Evolutionary conservation across 352 stramenopile genomes (phyloP), one percentile per base, ranked within the genome.

Genomic region (Globisporangium iwayamae): DNA sequence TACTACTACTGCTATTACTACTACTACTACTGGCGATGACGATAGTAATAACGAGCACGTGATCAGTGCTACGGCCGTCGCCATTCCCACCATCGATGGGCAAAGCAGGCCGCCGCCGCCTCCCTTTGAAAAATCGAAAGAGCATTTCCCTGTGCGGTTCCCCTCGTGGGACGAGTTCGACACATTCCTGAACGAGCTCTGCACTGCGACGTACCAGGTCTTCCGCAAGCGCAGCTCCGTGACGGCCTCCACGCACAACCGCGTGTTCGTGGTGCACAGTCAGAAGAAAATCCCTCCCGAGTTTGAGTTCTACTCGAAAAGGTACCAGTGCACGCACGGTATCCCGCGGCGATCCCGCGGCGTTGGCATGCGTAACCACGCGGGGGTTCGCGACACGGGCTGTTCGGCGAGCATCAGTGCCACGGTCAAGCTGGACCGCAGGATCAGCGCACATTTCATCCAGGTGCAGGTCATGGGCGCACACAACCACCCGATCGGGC

Each of bases 131-230:
- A 13, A 6, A 1, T 8, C 1, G 48, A 14, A 25, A 18, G 51
- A 56, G 18, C 16, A 56, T 22, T 56, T 56, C 28, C 51, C 51
- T 3, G 22, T 30, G 28, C 51, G 51, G 30, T 56, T 56, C 7
- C 14, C 5, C 28, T 56, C 51, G 34, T 91, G 82, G 82, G 67
- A 71, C 20, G 68, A 63, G 2, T 88, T 91, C 55, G 71, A 84
- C 47, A 67, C 71, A 11, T 81, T 79, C 56, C 18, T 91, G 20
- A 60, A 77, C 22, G 66, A 57, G 38, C 87, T 88, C 47, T 87
- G 78, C 4, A 62, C 65, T 8, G 66, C 75, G 10, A 91, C 82
- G 13, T 84, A 74, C 50, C 82, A 91, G 62, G 58, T 91, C 9
- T 89, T 87, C 59, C 81, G 79, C 28, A 75, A 89, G 46, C 57